Percentiles rank a stretch among this genome's conserved stretches.
Evolutionary conservation across 169 alveolate genomes (phyloP).

Genomic region (Eimeria falciformis): DNA sequence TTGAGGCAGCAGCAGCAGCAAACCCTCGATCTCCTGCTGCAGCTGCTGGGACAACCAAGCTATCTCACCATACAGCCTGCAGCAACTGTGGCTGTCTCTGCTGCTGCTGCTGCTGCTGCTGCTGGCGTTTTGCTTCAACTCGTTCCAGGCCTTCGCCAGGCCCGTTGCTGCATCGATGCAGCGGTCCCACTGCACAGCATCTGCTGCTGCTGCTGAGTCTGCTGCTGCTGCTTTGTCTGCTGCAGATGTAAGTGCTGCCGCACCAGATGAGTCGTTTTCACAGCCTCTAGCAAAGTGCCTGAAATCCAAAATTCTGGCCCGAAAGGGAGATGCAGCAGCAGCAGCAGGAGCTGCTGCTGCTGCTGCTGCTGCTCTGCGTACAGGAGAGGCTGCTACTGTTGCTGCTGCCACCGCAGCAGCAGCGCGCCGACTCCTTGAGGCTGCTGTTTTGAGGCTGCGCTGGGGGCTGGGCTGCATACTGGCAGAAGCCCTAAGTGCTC

Average conservation of each 20-base stretch:
- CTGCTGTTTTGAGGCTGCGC: slow-evolving; percentile 51
- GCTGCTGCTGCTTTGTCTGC: neutral
- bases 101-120: slow-evolving; percentile 12
- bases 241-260: neutral
- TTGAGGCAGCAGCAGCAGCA: slow-evolving; percentile 37
- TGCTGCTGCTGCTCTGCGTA: slow-evolving; percentile 43
- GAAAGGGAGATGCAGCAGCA: neutral
- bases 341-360: slow-evolving; percentile 22
- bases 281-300: neutral
- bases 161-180: slow-evolving; percentile 37
- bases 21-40: slow-evolving; percentile 24
- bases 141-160: slow-evolving; percentile 32
- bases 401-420: slow-evolving; percentile 70
- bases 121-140: slow-evolving; percentile 18
- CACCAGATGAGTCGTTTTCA: neutral
- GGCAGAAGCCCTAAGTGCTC: neutral
- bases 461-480: slow-evolving; percentile 61
- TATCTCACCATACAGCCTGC: neutral
- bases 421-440: slow-evolving; percentile 50
- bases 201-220: slow-evolving; percentile 13
- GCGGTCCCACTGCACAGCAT: slow-evolving; percentile 30
- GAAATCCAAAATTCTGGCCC: slow-evolving; percentile 1
- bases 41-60: slow-evolving; percentile 51
- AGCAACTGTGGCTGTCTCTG: neutral
- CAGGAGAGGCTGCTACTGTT: slow-evolving; percentile 58